Percentiles rank a stretch among this genome's conserved stretches.
Conservation (phyloP, 2,329 filamentous ascomycete genomes). For the Cladosporium sp. region DNA sequence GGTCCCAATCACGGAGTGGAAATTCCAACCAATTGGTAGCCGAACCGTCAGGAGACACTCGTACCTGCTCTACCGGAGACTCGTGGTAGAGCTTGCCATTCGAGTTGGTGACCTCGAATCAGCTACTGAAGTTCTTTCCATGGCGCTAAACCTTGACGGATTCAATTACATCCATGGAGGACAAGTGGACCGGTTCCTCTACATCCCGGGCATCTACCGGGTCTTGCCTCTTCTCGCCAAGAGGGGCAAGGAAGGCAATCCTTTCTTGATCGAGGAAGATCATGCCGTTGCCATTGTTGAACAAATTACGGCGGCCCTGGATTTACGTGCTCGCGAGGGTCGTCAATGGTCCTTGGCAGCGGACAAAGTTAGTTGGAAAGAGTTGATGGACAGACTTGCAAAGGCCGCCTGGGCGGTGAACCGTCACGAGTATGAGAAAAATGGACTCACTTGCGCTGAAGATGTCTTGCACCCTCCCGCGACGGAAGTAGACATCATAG, state of each 20-base stretch:
- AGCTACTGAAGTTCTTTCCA: not conserved
- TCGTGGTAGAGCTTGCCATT: not conserved
- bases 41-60: not conserved
- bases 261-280: not conserved
- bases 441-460: not conserved
- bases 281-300: not conserved
- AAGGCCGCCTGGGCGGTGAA: not conserved
- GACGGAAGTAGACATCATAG: not conserved
- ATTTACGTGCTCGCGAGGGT: not conserved
- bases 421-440: not conserved
- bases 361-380: not conserved
- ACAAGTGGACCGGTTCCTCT: not conserved
- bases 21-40: not conserved
- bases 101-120: not conserved
- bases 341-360: not conserved
- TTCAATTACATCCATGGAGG: not conserved
- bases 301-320: not conserved
- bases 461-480: not conserved
- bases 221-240: not conserved
- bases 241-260: not conserved
- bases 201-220: not conserved
- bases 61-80: not conserved
- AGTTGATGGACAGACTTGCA: not conserved
- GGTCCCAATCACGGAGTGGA: not conserved
- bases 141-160: not conserved